Conservation (phyloP, 2,329 filamentous ascomycete species). For the Trichoderma brevicompactum region DNA sequence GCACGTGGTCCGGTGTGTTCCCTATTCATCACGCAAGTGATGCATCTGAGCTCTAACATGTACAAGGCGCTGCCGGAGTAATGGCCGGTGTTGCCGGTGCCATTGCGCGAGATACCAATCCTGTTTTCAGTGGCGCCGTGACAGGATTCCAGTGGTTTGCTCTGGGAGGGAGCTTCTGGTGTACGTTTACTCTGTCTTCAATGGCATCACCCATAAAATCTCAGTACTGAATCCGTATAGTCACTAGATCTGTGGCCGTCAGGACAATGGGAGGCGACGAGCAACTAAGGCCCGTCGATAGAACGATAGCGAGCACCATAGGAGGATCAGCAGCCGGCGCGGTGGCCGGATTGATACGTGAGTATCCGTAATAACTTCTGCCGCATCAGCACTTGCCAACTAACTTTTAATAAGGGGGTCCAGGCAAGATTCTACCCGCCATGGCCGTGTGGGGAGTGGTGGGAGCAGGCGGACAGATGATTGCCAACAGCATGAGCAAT, state of each 20-base stretch:
- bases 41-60: slow-evolving; percentile 31
- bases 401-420: slow-evolving; percentile 47
- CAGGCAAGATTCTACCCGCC: slow-evolving; percentile 57
- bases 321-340: slow-evolving; percentile 72
- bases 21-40: not conserved
- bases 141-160: slow-evolving; percentile 81
- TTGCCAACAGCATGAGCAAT: slow-evolving; percentile 41
- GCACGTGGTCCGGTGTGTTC: slow-evolving; percentile 59
- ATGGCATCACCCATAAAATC: not conserved
- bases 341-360: slow-evolving; percentile 60
- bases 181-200: slow-evolving; percentile 48
- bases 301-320: slow-evolving; percentile 67
- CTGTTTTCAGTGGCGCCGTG: slow-evolving; percentile 71
- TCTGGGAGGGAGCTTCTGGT: slow-evolving; percentile 77
- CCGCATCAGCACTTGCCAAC: slow-evolving; percentile 8
- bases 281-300: slow-evolving; percentile 61
- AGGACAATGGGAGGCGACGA: slow-evolving; percentile 56
- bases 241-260: slow-evolving; percentile 53
- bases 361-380: slow-evolving; percentile 36
- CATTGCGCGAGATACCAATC: slow-evolving; percentile 68
- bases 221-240: slow-evolving; percentile 41
- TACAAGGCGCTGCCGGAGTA: slow-evolving; percentile 62
- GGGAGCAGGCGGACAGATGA: slow-evolving; percentile 47
- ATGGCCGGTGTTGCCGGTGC: slow-evolving; percentile 71
- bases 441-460: slow-evolving; percentile 53